Evolutionary conservation across 1,139 yeast species (phyloP).

Genomic region (Meyerozyma elateridarum): DNA sequence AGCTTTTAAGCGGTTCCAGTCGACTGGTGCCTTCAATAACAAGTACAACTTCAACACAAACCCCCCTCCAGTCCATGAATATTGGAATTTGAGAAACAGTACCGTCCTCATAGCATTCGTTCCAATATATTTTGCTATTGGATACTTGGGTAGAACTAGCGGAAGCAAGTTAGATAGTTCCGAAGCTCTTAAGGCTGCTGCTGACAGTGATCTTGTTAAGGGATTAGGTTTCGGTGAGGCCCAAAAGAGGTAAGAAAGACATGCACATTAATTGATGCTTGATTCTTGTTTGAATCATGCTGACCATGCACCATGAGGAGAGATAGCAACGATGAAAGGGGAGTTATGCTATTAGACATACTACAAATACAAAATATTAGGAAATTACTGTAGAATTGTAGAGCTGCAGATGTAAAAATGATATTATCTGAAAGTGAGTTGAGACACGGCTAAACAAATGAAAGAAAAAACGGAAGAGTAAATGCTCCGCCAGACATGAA

Average conservation of each 20-base stretch:
- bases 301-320: too few species aligned
- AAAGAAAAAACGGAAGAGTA: too few species aligned
- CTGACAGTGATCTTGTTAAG: conserved; percentile 36
- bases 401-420: too few species aligned
- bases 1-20: conserved; percentile 3
- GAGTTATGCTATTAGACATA: too few species aligned
- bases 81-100: conserved; percentile 42
- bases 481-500: too few species aligned
- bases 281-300: too few species aligned
- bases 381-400: too few species aligned
- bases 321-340: too few species aligned
- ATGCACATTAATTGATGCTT: too few species aligned
- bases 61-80: conserved; percentile 47
- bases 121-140: conserved; percentile 34
- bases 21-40: conserved; percentile 30
- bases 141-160: conserved; percentile 31
- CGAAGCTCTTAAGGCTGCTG: conserved; percentile 31
- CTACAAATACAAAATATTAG: too few species aligned
- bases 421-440: too few species aligned
- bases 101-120: conserved; percentile 34
- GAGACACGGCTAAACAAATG: too few species aligned
- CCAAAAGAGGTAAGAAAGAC: conserved; percentile 16
- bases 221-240: conserved; percentile 36
- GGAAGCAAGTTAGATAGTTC: conserved; percentile 27
- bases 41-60: conserved; percentile 39